Percentiles rank a stretch among this genome's conserved stretches.
These are phyloP conservation scores for Flaveria ramosissima DNA, from an alignment of 129 eudicot genomes.

Conservation along the genomic window DNA sequence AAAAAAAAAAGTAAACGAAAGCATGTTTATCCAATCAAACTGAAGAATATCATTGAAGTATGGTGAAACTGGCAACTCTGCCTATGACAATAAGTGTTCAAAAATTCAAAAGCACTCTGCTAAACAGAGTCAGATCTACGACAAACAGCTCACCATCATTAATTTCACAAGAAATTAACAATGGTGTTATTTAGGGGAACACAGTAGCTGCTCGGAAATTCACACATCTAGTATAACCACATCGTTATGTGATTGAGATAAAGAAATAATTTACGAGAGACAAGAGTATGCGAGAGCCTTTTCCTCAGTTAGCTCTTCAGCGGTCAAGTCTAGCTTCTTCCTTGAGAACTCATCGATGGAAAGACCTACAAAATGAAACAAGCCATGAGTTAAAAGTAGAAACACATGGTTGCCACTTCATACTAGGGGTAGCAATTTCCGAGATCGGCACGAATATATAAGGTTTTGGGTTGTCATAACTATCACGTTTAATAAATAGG, in stretches of 20 bases:
- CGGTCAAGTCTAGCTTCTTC: constrained; percentile 93
- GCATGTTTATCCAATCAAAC: neutral
- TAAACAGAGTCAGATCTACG: constrained; percentile 5
- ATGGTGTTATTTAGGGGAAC: constrained; percentile 49
- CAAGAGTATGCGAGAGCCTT: constrained; percentile 96
- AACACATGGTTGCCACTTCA: neutral
- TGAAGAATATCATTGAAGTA: constrained; percentile 7
- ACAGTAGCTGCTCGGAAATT: constrained; percentile 39
- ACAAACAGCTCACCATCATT: constrained; percentile 39
- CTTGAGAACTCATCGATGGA: constrained; percentile 89
- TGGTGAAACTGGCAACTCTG: constrained; percentile 14
- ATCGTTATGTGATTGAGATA: neutral
- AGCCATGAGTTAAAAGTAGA: neutral
- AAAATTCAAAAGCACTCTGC: constrained; percentile 12
- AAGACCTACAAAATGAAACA: constrained; percentile 50
- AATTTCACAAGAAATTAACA: constrained; percentile 28
- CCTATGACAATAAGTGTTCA: constrained; percentile 20
- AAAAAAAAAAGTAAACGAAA: neutral
- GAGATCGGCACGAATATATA: too few relatives aligned
- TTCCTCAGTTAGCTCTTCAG: constrained; percentile 86
- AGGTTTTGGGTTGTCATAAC: too few relatives aligned
- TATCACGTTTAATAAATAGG: too few relatives aligned
- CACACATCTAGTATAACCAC: neutral
- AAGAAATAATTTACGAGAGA: constrained; percentile 47
- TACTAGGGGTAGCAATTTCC: too few relatives aligned